Conservation (phyloP, 2,329 filamentous ascomycete genomes). For the Dryadomyces quercus-mongolicae region DNA sequence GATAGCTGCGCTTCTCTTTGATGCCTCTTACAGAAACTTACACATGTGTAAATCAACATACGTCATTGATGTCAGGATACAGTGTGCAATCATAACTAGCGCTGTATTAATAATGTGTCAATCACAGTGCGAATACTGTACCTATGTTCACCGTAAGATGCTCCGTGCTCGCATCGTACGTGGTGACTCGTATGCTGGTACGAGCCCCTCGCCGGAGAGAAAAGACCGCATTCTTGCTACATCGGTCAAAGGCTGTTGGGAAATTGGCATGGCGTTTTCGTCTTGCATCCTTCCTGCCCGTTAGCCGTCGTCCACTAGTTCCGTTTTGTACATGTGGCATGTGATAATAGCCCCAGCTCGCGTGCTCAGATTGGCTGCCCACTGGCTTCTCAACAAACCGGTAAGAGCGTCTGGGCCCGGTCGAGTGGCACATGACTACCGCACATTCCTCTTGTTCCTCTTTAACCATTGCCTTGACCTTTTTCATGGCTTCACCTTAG, state of each 20-base stretch:
- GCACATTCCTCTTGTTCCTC: neutral
- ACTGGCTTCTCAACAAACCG: constrained; percentile 9
- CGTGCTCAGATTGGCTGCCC: constrained; percentile 1
- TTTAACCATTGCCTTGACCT: neutral
- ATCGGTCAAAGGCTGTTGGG: constrained; percentile 2
- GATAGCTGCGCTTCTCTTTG: too few species aligned
- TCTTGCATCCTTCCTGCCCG: neutral
- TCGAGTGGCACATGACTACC: neutral
- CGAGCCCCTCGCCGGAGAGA: neutral
- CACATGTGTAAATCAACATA: too few species aligned
- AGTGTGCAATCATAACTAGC: too few species aligned
- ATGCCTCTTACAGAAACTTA: too few species aligned
- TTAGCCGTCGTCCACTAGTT: neutral
- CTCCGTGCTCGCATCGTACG: too few species aligned
- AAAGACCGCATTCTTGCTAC: neutral
- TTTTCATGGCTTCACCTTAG: neutral
- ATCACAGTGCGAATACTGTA: neutral
- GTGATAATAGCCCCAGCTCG: constrained; percentile 11
- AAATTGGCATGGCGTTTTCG: constrained; percentile 3
- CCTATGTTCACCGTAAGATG: neutral
- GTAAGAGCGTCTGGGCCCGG: neutral
- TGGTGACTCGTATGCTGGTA: too few species aligned
- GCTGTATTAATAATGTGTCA: neutral
- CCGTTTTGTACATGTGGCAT: constrained; percentile 3
- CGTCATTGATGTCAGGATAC: too few species aligned